Evolutionary conservation across 2,329 filamentous ascomycete genomes (phyloP).

Genomic region (Phialocephala subalpina): DNA sequence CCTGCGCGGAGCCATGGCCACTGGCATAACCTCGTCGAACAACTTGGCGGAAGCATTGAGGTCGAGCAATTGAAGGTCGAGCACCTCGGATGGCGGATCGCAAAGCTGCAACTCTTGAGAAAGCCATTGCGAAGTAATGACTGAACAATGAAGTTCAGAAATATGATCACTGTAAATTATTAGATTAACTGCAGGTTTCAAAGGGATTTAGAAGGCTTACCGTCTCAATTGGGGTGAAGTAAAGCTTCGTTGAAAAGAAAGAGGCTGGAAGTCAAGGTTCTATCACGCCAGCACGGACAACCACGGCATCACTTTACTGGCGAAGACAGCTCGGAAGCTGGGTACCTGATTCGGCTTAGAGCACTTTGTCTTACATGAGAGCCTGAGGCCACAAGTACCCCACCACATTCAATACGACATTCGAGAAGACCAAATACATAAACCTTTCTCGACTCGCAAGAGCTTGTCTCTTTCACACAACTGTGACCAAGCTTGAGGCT

Average conservation of each 20-base stretch:
- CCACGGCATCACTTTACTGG: conserved; percentile 1
- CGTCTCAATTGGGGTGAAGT: conserved; percentile 32
- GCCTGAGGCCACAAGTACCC: background rate
- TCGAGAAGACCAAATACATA: background rate
- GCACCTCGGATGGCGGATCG: conserved; percentile 45
- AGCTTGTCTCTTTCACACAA: background rate
- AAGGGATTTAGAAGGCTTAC: conserved; percentile 27
- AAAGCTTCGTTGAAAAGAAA: conserved; percentile 18
- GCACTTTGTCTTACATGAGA: background rate
- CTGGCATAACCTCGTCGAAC: conserved; percentile 55
- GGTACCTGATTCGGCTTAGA: background rate
- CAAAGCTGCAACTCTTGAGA: conserved; percentile 45
- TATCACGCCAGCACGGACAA: conserved; percentile 9
- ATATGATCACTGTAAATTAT: conserved; percentile 21
- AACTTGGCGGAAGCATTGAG: conserved; percentile 49
- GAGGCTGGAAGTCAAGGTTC: conserved; percentile 25
- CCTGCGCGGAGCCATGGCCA: conserved; percentile 46
- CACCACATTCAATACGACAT: background rate
- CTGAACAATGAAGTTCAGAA: conserved; percentile 41
- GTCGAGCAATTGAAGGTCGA: conserved; percentile 44
- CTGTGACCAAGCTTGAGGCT: background rate
- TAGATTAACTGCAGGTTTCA: conserved; percentile 8
- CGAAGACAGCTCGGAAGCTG: conserved; percentile 2
- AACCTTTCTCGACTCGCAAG: background rate
- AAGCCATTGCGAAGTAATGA: conserved; percentile 43